Percentiles rank a stretch among this genome's conserved stretches.
These are phyloP conservation scores for Xylariaceae sp. DNA, from an alignment of 2,329 filamentous ascomycete species.

Conservation along the genomic window DNA sequence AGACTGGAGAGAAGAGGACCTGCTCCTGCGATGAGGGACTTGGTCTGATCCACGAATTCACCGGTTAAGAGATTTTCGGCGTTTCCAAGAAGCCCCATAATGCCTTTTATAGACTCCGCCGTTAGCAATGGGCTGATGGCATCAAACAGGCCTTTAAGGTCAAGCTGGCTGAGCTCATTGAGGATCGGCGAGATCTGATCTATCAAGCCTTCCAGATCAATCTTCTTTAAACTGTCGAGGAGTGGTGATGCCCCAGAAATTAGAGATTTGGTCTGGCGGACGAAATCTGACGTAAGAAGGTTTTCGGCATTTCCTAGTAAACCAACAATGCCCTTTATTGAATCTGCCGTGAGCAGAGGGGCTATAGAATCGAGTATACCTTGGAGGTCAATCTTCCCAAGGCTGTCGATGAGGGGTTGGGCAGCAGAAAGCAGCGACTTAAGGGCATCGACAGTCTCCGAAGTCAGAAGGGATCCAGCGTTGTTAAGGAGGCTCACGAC, in stretches of 20 bases:
- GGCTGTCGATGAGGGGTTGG: slow-evolving; percentile 37
- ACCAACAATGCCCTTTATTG: slow-evolving; percentile 34
- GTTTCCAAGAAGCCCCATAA: slow-evolving; percentile 38
- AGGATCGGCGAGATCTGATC: slow-evolving; percentile 36
- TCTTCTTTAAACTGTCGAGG: slow-evolving; percentile 32
- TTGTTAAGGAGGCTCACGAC: slow-evolving; percentile 41
- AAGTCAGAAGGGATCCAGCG: slow-evolving; percentile 42
- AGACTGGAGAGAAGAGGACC: slow-evolving; percentile 30
- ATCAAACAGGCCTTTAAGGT: slow-evolving; percentile 35
- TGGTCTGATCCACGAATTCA: slow-evolving; percentile 35
- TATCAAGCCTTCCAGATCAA: slow-evolving; percentile 39
- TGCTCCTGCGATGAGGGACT: slow-evolving; percentile 32
- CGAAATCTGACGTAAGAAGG: slow-evolving; percentile 32
- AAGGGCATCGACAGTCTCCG: slow-evolving; percentile 27
- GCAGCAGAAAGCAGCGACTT: slow-evolving; percentile 29
- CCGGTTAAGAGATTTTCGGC: slow-evolving; percentile 36
- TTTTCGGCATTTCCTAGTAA: slow-evolving; percentile 36
- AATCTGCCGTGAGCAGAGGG: slow-evolving; percentile 40
- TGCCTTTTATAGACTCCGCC: slow-evolving; percentile 37
- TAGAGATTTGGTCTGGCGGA: slow-evolving; percentile 33
- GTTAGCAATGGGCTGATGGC: slow-evolving; percentile 41
- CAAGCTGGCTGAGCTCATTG: slow-evolving; percentile 33
- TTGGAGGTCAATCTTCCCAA: slow-evolving; percentile 40
- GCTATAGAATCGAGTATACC: slow-evolving; percentile 38
- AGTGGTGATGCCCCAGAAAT: slow-evolving; percentile 34